Evolutionary conservation across 2,329 filamentous ascomycete species (phyloP).

Genomic region (Botrytis hyacinthi): DNA sequence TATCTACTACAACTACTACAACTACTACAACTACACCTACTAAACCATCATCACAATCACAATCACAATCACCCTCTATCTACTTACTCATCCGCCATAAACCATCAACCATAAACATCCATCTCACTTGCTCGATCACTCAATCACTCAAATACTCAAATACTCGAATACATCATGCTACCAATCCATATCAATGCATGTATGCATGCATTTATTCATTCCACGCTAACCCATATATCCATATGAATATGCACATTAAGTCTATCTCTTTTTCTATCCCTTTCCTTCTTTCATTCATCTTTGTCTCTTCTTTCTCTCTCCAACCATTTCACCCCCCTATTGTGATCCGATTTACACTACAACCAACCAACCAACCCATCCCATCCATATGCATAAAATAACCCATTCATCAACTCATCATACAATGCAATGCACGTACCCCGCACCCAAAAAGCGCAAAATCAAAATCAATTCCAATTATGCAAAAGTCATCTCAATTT

Average conservation of each 20-base stretch:
- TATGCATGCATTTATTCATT: not conserved
- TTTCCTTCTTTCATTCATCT: not conserved
- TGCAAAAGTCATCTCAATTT: constrained; percentile 79
- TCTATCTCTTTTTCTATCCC: not conserved
- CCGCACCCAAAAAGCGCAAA: not conserved
- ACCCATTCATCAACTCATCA: not conserved
- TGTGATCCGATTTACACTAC: not conserved
- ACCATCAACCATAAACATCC: not conserved
- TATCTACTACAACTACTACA: not conserved
- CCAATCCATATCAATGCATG: not conserved
- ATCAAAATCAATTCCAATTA: constrained; percentile 22
- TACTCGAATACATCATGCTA: not conserved
- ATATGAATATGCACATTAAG: not conserved
- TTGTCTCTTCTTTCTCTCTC: not conserved
- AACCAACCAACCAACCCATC: not conserved
- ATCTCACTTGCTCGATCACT: not conserved
- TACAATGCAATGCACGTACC: not conserved
- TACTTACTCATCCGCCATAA: too few relatives aligned
- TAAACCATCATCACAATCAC: not conserved
- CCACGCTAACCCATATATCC: constrained; percentile 4
- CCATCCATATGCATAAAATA: not conserved
- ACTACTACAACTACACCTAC: not conserved
- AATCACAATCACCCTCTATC: too few relatives aligned
- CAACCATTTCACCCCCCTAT: not conserved
- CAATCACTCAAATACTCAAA: not conserved